A percentile compares a stretch with the other conserved stretches of the same genome.
Evolutionary conservation across 2,329 filamentous ascomycete genomes (phyloP).

Genomic region (Aspergillus sp.): DNA sequence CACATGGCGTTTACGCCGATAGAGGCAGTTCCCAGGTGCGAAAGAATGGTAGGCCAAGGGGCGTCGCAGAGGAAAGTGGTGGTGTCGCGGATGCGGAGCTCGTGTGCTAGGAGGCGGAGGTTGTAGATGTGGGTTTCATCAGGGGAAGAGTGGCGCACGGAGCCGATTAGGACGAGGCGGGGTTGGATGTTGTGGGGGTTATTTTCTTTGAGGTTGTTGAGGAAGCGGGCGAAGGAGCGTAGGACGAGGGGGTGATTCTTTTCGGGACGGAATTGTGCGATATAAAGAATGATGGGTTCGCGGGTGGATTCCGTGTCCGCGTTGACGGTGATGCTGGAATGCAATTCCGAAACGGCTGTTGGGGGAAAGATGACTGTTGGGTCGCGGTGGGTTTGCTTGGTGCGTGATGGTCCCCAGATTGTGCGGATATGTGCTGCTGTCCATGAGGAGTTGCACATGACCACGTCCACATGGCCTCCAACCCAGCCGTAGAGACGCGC

Average conservation of each 20-base stretch:
- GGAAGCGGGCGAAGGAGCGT: slow-evolving; percentile 72
- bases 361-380: slow-evolving; percentile 77
- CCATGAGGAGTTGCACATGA: slow-evolving; percentile 98
- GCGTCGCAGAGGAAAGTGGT: slow-evolving; percentile 89
- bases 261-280: slow-evolving; percentile 94
- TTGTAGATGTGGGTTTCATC: slow-evolving; percentile 66
- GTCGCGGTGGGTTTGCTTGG: slow-evolving; percentile 37
- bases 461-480: slow-evolving; percentile 77
- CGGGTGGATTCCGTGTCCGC: slow-evolving; percentile 61
- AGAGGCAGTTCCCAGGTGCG: slow-evolving; percentile 67
- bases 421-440: slow-evolving; percentile 75
- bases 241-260: slow-evolving; percentile 91
- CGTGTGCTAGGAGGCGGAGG: slow-evolving; percentile 75
- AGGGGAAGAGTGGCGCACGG: slow-evolving; percentile 64
- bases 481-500: slow-evolving; percentile 75
- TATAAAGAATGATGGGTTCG: slow-evolving; percentile 73
- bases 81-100: slow-evolving; percentile 73
- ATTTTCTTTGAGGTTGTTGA: slow-evolving; percentile 46
- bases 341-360: slow-evolving; percentile 79
- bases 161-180: slow-evolving; percentile 77
- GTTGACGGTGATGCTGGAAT: slow-evolving; percentile 65
- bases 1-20: slow-evolving; percentile 98
- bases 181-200: slow-evolving; percentile 48
- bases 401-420: slow-evolving; percentile 61
- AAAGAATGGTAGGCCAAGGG: slow-evolving; percentile 77